Evolutionary conservation across 805 yeast species (phyloP).

Genomic region (Starmerella asiatica): DNA sequence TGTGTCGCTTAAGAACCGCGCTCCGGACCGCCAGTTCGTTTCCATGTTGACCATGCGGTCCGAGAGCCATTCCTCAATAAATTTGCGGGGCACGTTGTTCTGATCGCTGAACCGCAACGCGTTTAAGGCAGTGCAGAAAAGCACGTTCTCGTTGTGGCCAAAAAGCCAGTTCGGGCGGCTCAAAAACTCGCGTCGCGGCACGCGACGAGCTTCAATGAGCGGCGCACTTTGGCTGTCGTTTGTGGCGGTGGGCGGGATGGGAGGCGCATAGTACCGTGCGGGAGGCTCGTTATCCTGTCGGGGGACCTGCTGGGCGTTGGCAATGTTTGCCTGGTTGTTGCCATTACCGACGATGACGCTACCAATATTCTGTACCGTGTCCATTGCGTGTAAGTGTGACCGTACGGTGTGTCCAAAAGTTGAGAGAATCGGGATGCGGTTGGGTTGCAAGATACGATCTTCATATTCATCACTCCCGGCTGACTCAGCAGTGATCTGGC

Average conservation of each 20-base stretch:
- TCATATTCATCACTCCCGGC: no score
- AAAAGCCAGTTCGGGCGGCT: constrained; percentile 19
- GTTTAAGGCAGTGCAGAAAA: constrained; percentile 15
- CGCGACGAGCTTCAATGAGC: neutral
- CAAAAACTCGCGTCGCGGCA: constrained; percentile 13
- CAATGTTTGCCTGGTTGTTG: constrained; percentile 1
- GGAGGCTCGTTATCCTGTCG: no score
- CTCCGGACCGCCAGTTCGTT: constrained; percentile 17
- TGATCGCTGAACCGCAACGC: constrained; percentile 15
- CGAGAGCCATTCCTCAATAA: constrained; percentile 16
- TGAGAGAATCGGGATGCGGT: no score
- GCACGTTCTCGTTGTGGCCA: constrained; percentile 16
- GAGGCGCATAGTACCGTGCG: neutral
- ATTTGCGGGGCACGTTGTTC: constrained; percentile 19
- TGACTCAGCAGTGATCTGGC: neutral
- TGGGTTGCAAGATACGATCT: constrained; percentile 14
- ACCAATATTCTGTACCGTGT: constrained; percentile 17
- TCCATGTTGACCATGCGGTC: constrained; percentile 16
- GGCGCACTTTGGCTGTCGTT: neutral
- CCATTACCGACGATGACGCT: constrained; percentile 10
- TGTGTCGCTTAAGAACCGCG: constrained; percentile 10
- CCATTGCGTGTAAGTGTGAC: constrained; percentile 13
- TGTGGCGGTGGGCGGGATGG: neutral
- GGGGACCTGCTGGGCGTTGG: constrained; percentile 1
- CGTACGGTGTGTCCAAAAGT: constrained; percentile 16